Conservation (phyloP, 768 basidiomycete species). For the Favolaschia claudopus region DNA sequence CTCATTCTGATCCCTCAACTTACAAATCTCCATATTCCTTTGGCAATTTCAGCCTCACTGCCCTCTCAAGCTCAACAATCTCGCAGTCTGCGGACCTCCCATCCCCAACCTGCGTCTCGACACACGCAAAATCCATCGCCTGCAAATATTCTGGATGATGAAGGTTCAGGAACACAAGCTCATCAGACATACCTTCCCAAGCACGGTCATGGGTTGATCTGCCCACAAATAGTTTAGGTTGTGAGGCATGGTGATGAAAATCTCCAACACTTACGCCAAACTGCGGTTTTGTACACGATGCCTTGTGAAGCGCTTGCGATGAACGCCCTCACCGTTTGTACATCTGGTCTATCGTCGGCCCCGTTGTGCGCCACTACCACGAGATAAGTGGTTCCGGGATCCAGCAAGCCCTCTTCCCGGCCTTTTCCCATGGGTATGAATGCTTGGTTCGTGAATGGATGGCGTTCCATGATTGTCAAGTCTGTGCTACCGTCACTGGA, state of each 20-base stretch:
- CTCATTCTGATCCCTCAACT: constrained; percentile 17
- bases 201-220: constrained; percentile 94
- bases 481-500: constrained; percentile 57
- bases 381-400: constrained; percentile 57
- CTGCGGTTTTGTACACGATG: constrained; percentile 79
- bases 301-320: constrained; percentile 83
- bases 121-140: constrained; percentile 84
- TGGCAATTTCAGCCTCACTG: constrained; percentile 44
- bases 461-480: constrained; percentile 85
- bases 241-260: not conserved
- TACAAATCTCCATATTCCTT: constrained; percentile 1
- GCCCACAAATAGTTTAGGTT: constrained; percentile 24
- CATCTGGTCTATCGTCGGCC: constrained; percentile 76
- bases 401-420: constrained; percentile 43
- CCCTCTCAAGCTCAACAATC: constrained; percentile 63
- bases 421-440: constrained; percentile 92
- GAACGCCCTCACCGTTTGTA: constrained; percentile 81
- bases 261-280: constrained; percentile 82
- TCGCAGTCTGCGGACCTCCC: constrained; percentile 86
- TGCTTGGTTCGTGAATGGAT: constrained; percentile 88
- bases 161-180: constrained; percentile 7
- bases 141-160: constrained; percentile 41
- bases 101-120: constrained; percentile 93
- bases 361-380: constrained; percentile 90
- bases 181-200: constrained; percentile 63